Evolutionary conservation across 352 stramenopile genomes (phyloP), one percentile per base, ranked within the genome.

Genomic region (Porosira glacialis): DNA sequence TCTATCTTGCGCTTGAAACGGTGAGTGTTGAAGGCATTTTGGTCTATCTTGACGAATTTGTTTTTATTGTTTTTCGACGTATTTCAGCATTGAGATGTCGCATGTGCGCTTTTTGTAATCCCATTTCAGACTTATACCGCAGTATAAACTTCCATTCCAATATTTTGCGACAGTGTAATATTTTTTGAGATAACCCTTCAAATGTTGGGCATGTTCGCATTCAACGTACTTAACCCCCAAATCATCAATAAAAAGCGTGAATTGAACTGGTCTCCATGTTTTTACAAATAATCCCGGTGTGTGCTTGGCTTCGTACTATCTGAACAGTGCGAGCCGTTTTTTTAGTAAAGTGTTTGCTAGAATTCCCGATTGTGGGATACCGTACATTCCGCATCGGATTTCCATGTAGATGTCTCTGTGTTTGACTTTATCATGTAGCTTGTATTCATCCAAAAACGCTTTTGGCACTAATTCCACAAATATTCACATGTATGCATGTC

Each of bases 401-500:
- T 76, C 39, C 2, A 60, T 43, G 27, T 57, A 66, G 3, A 75
- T 31, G 28, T 48, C 33, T 7, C 52, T 59, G 24, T 67, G 43
- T 35, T 63, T 19, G 11, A 55, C 39, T n/a, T 56, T 39, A 6
- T 33, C 10, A 13, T 36, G 10, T 19, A 83, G 45, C 13, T 80
- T 36, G 48, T 81, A 79, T 19, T 62, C 30, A 17, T 67, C 19
- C 15, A 72, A 69, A 13, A 78, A 52, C 0, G 62, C 47, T 17
- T 56, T 6, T 2, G 75, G 70, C 10, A 80, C 62, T 0, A 70
- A 3, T 13, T 39, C 2, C 2, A 73, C 22, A 1, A 21, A 52
- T 15, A 83, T 69, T 31, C 39, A 39, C 55, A 76, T 79, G 61
- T 83, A 83, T 53, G 77, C 62, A 27, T 64, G 70, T 1, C 45